Evolutionary conservation across 2,329 filamentous ascomycete genomes (phyloP).

Genomic region (Epichloe aotearoae): DNA sequence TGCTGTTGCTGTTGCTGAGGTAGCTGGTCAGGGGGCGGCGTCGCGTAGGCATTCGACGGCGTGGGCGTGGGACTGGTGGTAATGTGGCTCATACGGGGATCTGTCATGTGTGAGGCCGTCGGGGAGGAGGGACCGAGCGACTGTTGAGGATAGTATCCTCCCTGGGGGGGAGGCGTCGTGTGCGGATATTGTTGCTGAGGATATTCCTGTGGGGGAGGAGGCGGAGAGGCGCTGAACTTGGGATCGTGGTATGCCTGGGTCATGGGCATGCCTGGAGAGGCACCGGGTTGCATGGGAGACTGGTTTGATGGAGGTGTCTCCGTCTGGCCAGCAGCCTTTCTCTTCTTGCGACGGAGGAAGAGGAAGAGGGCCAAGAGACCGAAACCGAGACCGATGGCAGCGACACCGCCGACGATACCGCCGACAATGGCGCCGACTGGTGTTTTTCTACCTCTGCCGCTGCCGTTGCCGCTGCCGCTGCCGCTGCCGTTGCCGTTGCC

Average conservation of each 20-base stretch:
- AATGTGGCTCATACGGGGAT: slow-evolving; percentile 9
- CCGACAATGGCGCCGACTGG: slow-evolving; percentile 25
- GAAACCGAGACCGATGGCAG: slow-evolving; percentile 19
- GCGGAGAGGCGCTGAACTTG: slow-evolving; percentile 9
- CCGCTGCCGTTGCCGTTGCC: not conserved
- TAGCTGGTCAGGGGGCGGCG: slow-evolving; percentile 10
- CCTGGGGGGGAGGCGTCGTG: not conserved
- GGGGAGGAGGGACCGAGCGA: slow-evolving; percentile 7
- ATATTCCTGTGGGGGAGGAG: slow-evolving; percentile 9
- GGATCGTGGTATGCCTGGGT: slow-evolving; percentile 15
- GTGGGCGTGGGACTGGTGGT: slow-evolving; percentile 11
- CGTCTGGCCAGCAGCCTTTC: slow-evolving; percentile 5
- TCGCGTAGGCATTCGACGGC: slow-evolving; percentile 8
- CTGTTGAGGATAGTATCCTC: slow-evolving; percentile 9
- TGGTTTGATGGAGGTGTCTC: slow-evolving; percentile 1
- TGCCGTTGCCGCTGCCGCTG: not conserved
- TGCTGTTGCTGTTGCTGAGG: slow-evolving; percentile 9
- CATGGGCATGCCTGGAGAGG: slow-evolving; percentile 1
- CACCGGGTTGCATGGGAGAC: slow-evolving; percentile 1
- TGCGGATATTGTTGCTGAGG: slow-evolving; percentile 11
- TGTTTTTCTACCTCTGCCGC: slow-evolving; percentile 6
- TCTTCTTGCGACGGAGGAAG: slow-evolving; percentile 18
- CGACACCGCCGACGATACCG: slow-evolving; percentile 24
- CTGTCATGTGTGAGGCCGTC: slow-evolving; percentile 7
- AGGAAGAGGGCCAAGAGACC: slow-evolving; percentile 18